These are phyloP conservation scores for Cryphonectria radicalis DNA, from an alignment of 2,329 filamentous ascomycete genomes.

Conservation along the genomic window DNA sequence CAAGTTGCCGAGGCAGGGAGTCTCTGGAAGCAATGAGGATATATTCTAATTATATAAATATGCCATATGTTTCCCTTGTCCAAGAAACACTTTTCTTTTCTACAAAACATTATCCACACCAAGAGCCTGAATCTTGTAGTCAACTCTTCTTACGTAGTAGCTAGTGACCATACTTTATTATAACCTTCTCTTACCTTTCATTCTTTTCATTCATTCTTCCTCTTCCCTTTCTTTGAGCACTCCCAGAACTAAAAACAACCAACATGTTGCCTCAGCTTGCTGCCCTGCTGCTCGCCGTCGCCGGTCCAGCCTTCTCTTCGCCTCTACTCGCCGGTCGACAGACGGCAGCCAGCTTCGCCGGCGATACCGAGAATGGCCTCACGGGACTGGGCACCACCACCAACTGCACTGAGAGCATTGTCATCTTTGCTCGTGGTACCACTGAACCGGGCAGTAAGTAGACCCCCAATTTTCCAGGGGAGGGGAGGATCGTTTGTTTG, in stretches of 20 bases:
- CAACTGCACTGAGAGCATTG: constrained; percentile 30
- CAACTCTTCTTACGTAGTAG: not conserved
- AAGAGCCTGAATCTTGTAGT: not conserved
- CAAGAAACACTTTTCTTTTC: not conserved
- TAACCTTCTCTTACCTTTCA: not conserved
- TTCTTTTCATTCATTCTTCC: not conserved
- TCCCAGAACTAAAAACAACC: not conserved
- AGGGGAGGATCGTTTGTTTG: not conserved
- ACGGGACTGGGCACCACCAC: not conserved
- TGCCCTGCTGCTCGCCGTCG: constrained; percentile 1
- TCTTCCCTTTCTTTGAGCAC: not conserved
- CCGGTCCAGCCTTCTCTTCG: not conserved
- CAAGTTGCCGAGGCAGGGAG: not conserved
- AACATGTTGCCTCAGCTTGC: not conserved
- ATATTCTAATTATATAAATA: not conserved
- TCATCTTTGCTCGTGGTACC: constrained; percentile 39
- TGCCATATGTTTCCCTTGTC: not conserved
- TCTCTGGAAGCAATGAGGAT: not conserved
- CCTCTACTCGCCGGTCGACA: not conserved
- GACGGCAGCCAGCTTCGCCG: not conserved
- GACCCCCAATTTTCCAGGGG: not conserved
- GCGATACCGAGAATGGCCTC: constrained; percentile 20
- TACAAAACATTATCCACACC: not conserved
- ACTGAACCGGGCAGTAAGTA: constrained; percentile 33
- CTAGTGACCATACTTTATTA: not conserved